Base-by-base conservation (phyloP, 2,329 filamentous ascomycete species). In the Xylariaceae sp. region DNA sequence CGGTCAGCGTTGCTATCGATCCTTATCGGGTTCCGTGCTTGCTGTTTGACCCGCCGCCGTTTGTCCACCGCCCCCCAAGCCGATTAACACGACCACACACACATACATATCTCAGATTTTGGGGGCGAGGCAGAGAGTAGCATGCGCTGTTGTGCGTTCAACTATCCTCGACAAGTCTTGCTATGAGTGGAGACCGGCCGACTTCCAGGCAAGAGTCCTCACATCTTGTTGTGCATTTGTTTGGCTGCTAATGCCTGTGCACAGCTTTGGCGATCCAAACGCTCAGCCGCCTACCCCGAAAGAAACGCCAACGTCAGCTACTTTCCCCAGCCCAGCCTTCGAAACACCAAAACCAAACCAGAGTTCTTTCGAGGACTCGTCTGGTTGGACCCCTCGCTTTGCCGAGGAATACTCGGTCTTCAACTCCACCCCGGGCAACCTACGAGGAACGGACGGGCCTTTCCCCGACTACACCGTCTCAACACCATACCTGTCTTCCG, bases 391-490 rank as follows among this genome's bases (percentile, higher is more conserved):
- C 34, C 78, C 79, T 59, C 72, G 71, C 43, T 83, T 81, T 65
- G 77, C 78, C 49, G 77, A 82, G 57, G 78, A 82, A 50, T 82
- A 79, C 55, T 80, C 78, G 48, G 77, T 82, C 55, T 82, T 83
- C 67, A 79, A 80, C 63, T 66, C 72, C n/a, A 81, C 78, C 8
- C 79, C 79, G 13, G 78, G 76, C 36, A 78, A 79, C 55, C 65
- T 81, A 41, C 68, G 67, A 53, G 72, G 66, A 39, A 60, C 65
- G 33, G 65, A 69, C 42, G 66, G 59, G 43, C 59, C 63, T 12
- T 78, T 76, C 56, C 53, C 63, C 49, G 72, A 74, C 51, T 71
- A 72, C 53, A 54, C 60, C 16, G 56, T 55, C 50, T 63, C 54
- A 41, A 66, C 59, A 47, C 64, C 67, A 12, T 64, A 63, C 42